These are phyloP conservation scores for Aureobasidium zeae DNA, from an alignment of 2,329 filamentous ascomycete species.

Conservation along the genomic window DNA sequence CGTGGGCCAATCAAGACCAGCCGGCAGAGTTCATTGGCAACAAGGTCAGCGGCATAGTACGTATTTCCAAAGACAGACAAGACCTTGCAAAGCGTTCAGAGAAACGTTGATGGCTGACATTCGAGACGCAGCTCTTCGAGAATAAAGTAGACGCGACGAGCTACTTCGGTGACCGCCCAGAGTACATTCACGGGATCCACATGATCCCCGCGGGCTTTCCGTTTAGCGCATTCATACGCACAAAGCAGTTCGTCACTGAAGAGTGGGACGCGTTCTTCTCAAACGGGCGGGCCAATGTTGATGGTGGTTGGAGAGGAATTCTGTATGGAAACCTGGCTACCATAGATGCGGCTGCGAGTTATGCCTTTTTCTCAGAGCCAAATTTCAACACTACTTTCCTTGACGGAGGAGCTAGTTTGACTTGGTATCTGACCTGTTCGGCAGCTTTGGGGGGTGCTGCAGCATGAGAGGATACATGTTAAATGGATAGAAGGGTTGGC, in stretches of 20 bases:
- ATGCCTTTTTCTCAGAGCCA: slow-evolving; percentile 60
- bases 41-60: slow-evolving; percentile 52
- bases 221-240: slow-evolving; percentile 57
- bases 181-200: slow-evolving; percentile 56
- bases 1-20: slow-evolving; percentile 57
- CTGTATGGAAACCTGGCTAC: slow-evolving; percentile 75
- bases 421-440: slow-evolving; percentile 75
- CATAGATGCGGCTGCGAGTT: slow-evolving; percentile 60
- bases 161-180: slow-evolving; percentile 57
- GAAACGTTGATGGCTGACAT: no score
- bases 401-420: slow-evolving; percentile 73
- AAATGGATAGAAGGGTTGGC: no score
- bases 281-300: slow-evolving; percentile 55
- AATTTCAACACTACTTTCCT: slow-evolving; percentile 60
- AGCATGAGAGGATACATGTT: no score
- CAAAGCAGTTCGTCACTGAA: slow-evolving; percentile 60
- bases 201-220: slow-evolving; percentile 66
- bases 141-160: slow-evolving; percentile 93
- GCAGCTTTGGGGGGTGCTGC: slow-evolving; percentile 49
- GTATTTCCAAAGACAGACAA: background rate
- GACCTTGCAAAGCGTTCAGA: no score
- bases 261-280: slow-evolving; percentile 79
- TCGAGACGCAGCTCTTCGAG: slow-evolving; percentile 61
- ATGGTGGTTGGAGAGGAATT: slow-evolving; percentile 77
- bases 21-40: slow-evolving; percentile 73